Conservation (phyloP, 2,329 filamentous ascomycete species). For the Leptographium procerum region DNA sequence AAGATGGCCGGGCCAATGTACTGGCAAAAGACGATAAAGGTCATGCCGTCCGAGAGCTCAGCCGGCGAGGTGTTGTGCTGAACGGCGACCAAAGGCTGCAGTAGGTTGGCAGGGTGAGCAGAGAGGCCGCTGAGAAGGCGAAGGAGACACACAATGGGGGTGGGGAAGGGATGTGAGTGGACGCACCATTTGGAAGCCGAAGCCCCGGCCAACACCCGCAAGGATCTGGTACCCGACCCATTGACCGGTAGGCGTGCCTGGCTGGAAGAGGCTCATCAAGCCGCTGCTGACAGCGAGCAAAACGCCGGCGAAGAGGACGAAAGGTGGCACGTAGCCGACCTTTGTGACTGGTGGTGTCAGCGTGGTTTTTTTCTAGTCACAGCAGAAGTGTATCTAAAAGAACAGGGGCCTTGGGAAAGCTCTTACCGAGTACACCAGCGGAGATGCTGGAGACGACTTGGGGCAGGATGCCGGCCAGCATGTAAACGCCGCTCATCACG, state of each 20-base stretch:
- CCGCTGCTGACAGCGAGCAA: conserved; percentile 22
- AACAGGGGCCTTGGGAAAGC: neutral
- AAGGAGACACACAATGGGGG: too few relatives aligned
- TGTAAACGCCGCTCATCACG: conserved; percentile 22
- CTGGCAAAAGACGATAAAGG: conserved; percentile 37
- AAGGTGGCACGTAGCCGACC: conserved; percentile 24
- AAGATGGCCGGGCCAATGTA: conserved; percentile 38
- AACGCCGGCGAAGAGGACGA: conserved; percentile 19
- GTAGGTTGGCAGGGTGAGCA: neutral
- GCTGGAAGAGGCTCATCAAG: conserved; percentile 21
- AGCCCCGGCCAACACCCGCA: conserved; percentile 16
- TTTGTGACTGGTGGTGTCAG: conserved; percentile 10
- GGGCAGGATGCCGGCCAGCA: conserved; percentile 19
- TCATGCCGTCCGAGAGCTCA: conserved; percentile 16
- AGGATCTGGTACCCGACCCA: conserved; percentile 24
- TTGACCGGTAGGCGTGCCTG: conserved; percentile 14
- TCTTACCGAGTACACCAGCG: conserved; percentile 10
- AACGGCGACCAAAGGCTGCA: conserved; percentile 16
- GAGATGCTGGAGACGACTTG: conserved; percentile 15
- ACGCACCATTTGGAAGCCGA: conserved; percentile 17
- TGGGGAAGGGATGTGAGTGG: neutral
- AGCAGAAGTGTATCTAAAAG: too few relatives aligned
- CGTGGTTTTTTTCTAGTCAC: too few relatives aligned
- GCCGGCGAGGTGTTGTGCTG: conserved; percentile 16
- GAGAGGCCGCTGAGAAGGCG: too few relatives aligned